These are phyloP conservation scores for Dissophora globulifera DNA, from an alignment of 192 early-diverging fungal genomes.

Conservation along the genomic window DNA sequence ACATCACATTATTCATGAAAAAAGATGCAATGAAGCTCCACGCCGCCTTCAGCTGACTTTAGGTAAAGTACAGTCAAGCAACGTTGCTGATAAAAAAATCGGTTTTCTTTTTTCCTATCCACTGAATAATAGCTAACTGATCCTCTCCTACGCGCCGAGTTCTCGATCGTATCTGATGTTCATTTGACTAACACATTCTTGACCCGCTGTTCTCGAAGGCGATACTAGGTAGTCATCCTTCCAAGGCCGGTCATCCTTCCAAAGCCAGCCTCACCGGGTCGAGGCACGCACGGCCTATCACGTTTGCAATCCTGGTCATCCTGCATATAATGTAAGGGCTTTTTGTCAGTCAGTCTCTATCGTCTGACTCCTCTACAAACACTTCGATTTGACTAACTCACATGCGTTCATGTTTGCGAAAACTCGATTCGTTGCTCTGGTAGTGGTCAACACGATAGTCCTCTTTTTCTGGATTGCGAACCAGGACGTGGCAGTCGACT, in stretches of 20 bases:
- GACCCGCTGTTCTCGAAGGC: constrained; percentile 92
- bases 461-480: constrained; percentile 96
- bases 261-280: constrained; percentile 42
- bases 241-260: no score
- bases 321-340: constrained; percentile 80
- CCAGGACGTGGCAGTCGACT: constrained; percentile 95
- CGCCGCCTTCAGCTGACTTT: constrained; percentile 95
- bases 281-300: constrained; percentile 58
- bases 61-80: constrained; percentile 61
- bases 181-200: constrained; percentile 92
- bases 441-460: constrained; percentile 87
- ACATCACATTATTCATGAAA: constrained; percentile 96
- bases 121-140: neutral
- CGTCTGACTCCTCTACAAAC: neutral
- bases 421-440: neutral
- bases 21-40: constrained; percentile 97
- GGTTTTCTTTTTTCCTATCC: no score
- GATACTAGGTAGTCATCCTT: constrained; percentile 59
- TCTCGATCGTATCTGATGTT: constrained; percentile 91
- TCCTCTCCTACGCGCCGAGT: constrained; percentile 71
- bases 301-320: constrained; percentile 80
- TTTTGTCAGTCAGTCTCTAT: neutral
- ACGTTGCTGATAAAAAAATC: no score
- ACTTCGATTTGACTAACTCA: neutral
- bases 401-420: neutral